Percentiles rank a stretch among this genome's conserved stretches.
These are phyloP conservation scores for Phytopythium ostracodes DNA, from an alignment of 352 stramenopile species.

Conservation along the genomic window DNA sequence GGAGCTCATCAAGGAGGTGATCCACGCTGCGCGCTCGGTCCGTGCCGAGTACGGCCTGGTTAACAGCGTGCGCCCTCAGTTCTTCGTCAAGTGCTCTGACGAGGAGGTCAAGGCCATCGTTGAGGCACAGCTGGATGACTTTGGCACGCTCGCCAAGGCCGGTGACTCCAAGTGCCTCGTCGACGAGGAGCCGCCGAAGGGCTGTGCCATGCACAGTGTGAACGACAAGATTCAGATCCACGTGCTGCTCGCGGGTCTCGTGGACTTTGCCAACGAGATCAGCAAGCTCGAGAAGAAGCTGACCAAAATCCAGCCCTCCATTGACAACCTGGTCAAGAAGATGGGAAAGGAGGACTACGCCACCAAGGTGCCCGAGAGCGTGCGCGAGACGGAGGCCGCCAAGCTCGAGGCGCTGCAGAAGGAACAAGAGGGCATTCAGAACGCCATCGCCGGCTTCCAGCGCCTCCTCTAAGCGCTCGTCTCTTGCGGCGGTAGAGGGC, in stretches of 20 bases:
- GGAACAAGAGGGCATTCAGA: constrained; percentile 77
- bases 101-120: constrained; percentile 68
- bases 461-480: constrained; percentile 46
- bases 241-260: constrained; percentile 78
- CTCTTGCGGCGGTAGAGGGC: not conserved
- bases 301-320: constrained; percentile 70
- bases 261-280: constrained; percentile 89
- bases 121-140: constrained; percentile 90
- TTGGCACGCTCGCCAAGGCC: constrained; percentile 93
- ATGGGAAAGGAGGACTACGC: constrained; percentile 74
- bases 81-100: constrained; percentile 90
- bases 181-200: constrained; percentile 70
- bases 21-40: constrained; percentile 95
- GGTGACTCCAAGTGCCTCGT: constrained; percentile 88
- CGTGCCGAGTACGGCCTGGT: constrained; percentile 81
- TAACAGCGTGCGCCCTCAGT: constrained; percentile 75
- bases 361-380: constrained; percentile 75
- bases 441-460: constrained; percentile 74
- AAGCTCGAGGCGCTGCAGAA: constrained; percentile 81
- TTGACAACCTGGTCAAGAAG: constrained; percentile 78
- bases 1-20: constrained; percentile 92
- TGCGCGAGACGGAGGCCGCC: constrained; percentile 69
- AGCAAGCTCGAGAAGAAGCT: constrained; percentile 89
- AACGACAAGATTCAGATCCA: constrained; percentile 93
- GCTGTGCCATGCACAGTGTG: constrained; percentile 91